Evolutionary conservation across 495 filamentous ascomycete species (phyloP), one percentile per base, ranked within the genome.

Genomic region (Podospora fimiseda): DNA sequence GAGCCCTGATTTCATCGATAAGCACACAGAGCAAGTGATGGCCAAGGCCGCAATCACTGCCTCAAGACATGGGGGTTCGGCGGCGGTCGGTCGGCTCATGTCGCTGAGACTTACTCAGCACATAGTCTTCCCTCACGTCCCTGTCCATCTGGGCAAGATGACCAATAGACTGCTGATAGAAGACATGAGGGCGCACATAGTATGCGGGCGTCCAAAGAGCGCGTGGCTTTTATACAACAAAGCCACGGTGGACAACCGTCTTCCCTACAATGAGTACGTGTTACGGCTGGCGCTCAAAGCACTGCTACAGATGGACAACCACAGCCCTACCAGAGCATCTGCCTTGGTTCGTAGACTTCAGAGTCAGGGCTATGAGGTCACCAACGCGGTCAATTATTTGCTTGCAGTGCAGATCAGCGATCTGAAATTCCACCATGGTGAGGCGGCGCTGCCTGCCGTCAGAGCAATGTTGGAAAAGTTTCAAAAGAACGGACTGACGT

Each of bases 281-380:
- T 60, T 77, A 2, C 59, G 60, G 9, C 49, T 75, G 8, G 75
- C 73, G 16, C 63, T 77, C 15, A 57, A 63, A 18, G 76, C 76
- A 11, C 58, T 63, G 8, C 52, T 76, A 48, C 51, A 51, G 20
- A 49, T 50, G n/a, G 41, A 58, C 2, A 33, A 50, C 1, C 27
- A 43, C 16, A 54, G 60, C 13, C 39, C 53, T 23, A 39, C 49
- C 15, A 51, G 46, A 20, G 62, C 70, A 2, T 61, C 67, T 14
- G 20, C 30, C 18, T 53, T 77, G 9, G 64, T 80, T 1, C 58
- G 53, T 8, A 43, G 43, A 9, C 69, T 69, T 0, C 57, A 72
- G 21, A 13, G 45, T 9, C 33, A 61, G 16, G 72, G 72, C 13
- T 39, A 62, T 6, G 68, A 76, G 48, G 52, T 74, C 19, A 59